These are phyloP conservation scores for Emericellopsis atlantica DNA, from an alignment of 2,329 filamentous ascomycete species.

Conservation along the genomic window DNA sequence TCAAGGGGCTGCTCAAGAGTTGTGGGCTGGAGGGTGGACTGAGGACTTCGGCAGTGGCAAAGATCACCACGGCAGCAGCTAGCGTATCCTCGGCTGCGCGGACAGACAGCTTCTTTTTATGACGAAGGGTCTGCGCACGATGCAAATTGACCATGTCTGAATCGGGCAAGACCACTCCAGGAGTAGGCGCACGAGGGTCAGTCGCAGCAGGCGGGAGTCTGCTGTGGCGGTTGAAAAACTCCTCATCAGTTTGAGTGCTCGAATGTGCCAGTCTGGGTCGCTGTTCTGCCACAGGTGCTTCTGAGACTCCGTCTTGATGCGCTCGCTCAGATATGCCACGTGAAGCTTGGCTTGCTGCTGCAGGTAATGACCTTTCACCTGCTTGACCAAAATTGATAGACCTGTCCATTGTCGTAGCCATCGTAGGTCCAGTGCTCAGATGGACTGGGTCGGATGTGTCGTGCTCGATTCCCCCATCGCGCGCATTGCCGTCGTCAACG, in stretches of 20 bases:
- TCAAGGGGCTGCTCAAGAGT: constrained; percentile 8
- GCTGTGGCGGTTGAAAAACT: not conserved
- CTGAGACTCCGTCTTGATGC: no score
- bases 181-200: constrained; percentile 24
- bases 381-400: no score
- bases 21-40: constrained; percentile 24
- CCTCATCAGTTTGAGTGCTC: constrained; percentile 2
- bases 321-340: no score
- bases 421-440: no score
- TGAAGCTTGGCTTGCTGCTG: no score
- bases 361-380: no score
- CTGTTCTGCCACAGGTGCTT: not conserved
- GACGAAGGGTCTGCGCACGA: constrained; percentile 28
- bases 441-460: no score
- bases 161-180: constrained; percentile 32
- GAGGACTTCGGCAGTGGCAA: constrained; percentile 35
- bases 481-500: no score
- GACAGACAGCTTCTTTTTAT: constrained; percentile 30
- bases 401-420: no score
- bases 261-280: not conserved
- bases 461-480: no score
- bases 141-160: constrained; percentile 22
- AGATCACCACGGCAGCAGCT: constrained; percentile 40
- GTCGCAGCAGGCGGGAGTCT: constrained; percentile 3
- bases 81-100: constrained; percentile 37